Base-by-base conservation (phyloP, 2,329 filamentous ascomycete species). In the Ascochyta lentis region DNA sequence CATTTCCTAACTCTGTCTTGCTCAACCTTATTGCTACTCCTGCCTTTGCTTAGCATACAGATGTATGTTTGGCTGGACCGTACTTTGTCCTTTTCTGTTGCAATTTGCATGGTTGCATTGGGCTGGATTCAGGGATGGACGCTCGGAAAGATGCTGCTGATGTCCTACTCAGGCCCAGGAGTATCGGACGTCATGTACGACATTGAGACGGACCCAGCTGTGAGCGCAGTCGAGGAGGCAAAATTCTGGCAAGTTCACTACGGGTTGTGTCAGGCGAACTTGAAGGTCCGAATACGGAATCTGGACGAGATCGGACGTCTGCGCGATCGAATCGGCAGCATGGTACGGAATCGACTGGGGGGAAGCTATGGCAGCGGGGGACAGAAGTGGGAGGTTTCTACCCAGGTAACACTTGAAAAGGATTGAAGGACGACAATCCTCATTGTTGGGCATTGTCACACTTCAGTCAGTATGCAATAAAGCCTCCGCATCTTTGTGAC, bases 171-270 rank as follows among this genome's bases (percentile, higher is more conserved):
- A 29, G 82, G 83, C 10, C 73, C 76, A 39, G 74, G 85, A 4
- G 87, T 95, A 1, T 82, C 86, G 3, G 87, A 89, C 22, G 88
- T 96, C n/a, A 82, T 97, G 67, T 85, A 86, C 52, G 92, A 96
- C 73, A 93, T 99, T 47, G 89, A 92, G 73, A 84, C 87, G 1
- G 92, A 97, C 67, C 86, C 90, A 1, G 84, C 84, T 51, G 87
- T 98, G 24, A 84, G 84, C 40, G 84, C 84, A 1, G 87, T 99
- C 42, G 91, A 97, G 54, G 93, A 97, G 69, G 94, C 93, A 1
- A 88, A 92, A 71, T 96, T 99, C 76, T 99, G 95, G 95, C 95
- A 99, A 79, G 95, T 97, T 13, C 95, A 99, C 77, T 97, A 98
- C 73, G 93, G 94, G 1, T 81, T 98, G 37, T 96, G 92, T 71